phyloP scores from a whole-genome alignment of 768 basidiomycete genomes.

The Suillus plorans region DNA sequence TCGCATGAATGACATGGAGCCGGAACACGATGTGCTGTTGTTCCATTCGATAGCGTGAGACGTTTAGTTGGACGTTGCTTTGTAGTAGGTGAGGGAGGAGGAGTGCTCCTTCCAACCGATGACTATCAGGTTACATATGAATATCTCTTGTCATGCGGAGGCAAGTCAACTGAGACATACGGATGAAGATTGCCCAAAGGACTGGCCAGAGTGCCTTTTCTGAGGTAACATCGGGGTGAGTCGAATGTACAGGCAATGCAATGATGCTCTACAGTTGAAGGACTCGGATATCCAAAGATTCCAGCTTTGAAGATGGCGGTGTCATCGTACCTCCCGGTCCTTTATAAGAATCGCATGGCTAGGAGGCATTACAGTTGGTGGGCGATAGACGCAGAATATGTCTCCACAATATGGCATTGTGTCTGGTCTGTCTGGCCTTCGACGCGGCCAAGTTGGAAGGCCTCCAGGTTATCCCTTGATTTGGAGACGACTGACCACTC shows the following conservation, averaged over 20 bases:
- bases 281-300: not conserved
- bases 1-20: slow-evolving; percentile 11
- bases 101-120: not conserved
- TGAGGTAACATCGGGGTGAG: not conserved
- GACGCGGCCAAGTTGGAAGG: not conserved
- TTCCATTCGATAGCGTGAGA: not conserved
- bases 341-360: not conserved
- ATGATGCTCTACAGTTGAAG: too few species aligned
- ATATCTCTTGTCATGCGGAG: too few species aligned
- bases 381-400: not conserved
- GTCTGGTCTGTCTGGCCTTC: not conserved
- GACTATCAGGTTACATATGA: not conserved
- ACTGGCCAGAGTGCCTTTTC: not conserved
- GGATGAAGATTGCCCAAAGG: not conserved
- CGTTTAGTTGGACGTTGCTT: not conserved
- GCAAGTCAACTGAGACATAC: not conserved
- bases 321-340: too few species aligned
- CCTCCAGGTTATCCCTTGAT: not conserved
- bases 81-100: not conserved
- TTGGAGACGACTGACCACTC: not conserved
- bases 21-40: slow-evolving; percentile 14
- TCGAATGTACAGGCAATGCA: not conserved
- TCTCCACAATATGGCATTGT: not conserved
- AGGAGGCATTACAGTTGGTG: not conserved
- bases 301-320: not conserved